Evolutionary conservation across 495 filamentous ascomycete species (phyloP).

Genomic region (Aspergillus heteromorphus): DNA sequence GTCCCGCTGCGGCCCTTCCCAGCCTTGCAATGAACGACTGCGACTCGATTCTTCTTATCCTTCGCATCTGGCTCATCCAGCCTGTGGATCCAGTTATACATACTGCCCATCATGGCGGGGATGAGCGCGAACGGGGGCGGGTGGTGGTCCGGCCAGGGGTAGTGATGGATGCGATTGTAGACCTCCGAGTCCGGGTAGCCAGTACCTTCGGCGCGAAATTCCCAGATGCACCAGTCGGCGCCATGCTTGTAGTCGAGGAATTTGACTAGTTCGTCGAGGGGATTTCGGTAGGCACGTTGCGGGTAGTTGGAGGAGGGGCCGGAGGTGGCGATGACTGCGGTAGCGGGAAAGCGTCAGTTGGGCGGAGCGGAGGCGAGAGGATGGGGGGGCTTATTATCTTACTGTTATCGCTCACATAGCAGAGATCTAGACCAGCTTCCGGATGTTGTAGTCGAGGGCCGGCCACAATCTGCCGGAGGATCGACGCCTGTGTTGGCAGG

Average conservation of each 20-base stretch:
- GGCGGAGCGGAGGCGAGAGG: not conserved
- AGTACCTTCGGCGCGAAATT: slow-evolving; percentile 93
- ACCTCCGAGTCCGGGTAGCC: slow-evolving; percentile 91
- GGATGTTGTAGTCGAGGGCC: slow-evolving; percentile 76
- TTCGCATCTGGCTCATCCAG: slow-evolving; percentile 30
- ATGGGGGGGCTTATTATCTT: slow-evolving; percentile 7
- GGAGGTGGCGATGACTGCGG: slow-evolving; percentile 64
- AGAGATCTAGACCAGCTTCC: slow-evolving; percentile 86
- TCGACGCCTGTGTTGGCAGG: slow-evolving; percentile 46
- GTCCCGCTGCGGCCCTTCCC: slow-evolving; percentile 95
- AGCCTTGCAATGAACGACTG: slow-evolving; percentile 95
- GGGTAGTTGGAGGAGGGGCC: slow-evolving; percentile 86
- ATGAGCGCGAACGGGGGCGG: slow-evolving; percentile 89
- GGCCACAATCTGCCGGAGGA: slow-evolving; percentile 70
- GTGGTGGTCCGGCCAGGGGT: slow-evolving; percentile 95
- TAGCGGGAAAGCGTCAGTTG: slow-evolving; percentile 1
- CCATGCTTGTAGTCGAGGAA: slow-evolving; percentile 85
- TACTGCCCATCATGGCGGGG: slow-evolving; percentile 80
- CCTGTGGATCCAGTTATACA: slow-evolving; percentile 76
- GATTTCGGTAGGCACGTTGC: slow-evolving; percentile 86
- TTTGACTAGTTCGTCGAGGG: slow-evolving; percentile 72
- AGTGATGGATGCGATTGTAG: slow-evolving; percentile 76
- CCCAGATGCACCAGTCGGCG: slow-evolving; percentile 86
- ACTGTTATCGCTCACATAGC: slow-evolving; percentile 86
- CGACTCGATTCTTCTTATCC: slow-evolving; percentile 49